phyloP scores from a whole-genome alignment of 2,329 filamentous ascomycete genomes.

The Rosellinia necatrix region DNA sequence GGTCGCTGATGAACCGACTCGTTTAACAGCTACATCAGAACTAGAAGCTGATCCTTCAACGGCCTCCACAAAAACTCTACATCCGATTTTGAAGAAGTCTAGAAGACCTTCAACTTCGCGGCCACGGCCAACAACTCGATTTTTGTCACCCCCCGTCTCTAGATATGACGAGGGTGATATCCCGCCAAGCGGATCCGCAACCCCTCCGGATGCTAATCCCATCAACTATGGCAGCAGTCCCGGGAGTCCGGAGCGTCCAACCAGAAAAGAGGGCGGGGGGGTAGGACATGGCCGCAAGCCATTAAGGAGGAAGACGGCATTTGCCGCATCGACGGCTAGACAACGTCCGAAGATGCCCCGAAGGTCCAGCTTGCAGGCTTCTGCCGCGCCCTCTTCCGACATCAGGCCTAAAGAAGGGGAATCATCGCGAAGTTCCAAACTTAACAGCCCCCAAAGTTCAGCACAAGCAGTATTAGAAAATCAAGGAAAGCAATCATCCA shows the following conservation, averaged over 20 bases:
- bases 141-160: slow-evolving; percentile 58
- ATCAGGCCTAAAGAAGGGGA: slow-evolving; percentile 40
- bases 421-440: slow-evolving; percentile 33
- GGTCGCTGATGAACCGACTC: slow-evolving; percentile 15
- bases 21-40: slow-evolving; percentile 28
- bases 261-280: slow-evolving; percentile 35
- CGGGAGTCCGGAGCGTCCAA: slow-evolving; percentile 29
- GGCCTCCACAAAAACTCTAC: slow-evolving; percentile 53
- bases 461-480: slow-evolving; percentile 40
- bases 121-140: slow-evolving; percentile 64
- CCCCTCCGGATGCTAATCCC: slow-evolving; percentile 47
- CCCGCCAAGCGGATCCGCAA: slow-evolving; percentile 43
- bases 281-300: slow-evolving; percentile 28
- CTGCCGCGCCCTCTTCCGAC: slow-evolving; percentile 44
- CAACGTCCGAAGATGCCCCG: slow-evolving; percentile 52
- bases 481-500: slow-evolving; percentile 18
- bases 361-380: slow-evolving; percentile 54
- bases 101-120: slow-evolving; percentile 58
- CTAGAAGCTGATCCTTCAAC: slow-evolving; percentile 37
- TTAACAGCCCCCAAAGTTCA: slow-evolving; percentile 30
- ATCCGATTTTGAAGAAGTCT: slow-evolving; percentile 65
- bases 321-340: slow-evolving; percentile 52
- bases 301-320: slow-evolving; percentile 45
- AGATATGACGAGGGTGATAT: slow-evolving; percentile 47
- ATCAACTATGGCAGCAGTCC: slow-evolving; percentile 35